phyloP scores from a whole-genome alignment of 257 asterid genomes.

The Buddleja alternifolia region DNA sequence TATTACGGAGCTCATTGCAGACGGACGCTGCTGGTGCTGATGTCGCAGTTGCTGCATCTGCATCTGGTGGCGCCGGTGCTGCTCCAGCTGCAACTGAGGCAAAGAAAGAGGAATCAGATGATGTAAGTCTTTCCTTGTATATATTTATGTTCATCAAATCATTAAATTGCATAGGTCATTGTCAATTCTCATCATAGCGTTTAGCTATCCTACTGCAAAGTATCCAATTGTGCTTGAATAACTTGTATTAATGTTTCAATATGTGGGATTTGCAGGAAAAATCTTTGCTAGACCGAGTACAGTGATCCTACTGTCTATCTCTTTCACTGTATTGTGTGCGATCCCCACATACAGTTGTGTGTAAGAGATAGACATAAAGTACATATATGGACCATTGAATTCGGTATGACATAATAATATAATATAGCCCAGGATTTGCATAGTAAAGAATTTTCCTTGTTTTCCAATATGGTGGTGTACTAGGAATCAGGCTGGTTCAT shows the following conservation, averaged over 20 bases:
- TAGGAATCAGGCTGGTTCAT: not conserved
- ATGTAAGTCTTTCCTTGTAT: conserved; percentile 21
- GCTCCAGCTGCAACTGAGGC: conserved; percentile 33
- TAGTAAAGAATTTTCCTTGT: not conserved
- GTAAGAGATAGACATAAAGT: too few relatives aligned
- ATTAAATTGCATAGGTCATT: not conserved
- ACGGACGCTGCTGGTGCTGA: conserved; percentile 26
- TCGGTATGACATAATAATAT: too few relatives aligned
- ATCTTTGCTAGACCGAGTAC: too few relatives aligned
- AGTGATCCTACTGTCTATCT: too few relatives aligned
- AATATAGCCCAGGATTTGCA: too few relatives aligned
- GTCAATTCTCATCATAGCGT: not conserved
- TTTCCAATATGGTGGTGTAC: not conserved
- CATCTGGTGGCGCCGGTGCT: conserved; percentile 9
- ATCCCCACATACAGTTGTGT: too few relatives aligned
- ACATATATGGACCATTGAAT: too few relatives aligned
- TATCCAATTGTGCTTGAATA: not conserved
- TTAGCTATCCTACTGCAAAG: not conserved
- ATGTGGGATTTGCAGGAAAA: not conserved
- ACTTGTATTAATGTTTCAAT: not conserved
- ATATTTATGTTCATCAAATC: not conserved
- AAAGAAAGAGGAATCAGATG: conserved; percentile 29
- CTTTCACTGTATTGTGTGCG: too few relatives aligned
- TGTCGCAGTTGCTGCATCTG: conserved; percentile 27
- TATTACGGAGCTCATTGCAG: conserved; percentile 31